Evolutionary conservation across 441 rosid species (phyloP), one percentile per base, ranked within the genome.

Genomic region (Eutrema salsugineum): DNA sequence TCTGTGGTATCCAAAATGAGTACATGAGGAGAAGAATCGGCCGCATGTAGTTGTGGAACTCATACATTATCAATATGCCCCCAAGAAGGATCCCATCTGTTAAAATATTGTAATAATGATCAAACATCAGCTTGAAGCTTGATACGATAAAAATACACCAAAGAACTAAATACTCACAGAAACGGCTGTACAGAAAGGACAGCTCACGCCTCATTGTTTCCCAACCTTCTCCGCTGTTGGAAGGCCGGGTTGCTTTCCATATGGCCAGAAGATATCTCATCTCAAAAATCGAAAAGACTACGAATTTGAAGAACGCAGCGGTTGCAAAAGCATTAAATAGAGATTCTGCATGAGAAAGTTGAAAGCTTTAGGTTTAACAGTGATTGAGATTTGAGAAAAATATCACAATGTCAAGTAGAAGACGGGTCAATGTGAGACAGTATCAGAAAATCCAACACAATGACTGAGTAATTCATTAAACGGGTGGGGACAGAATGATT

Each of bases 181-280:
- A 95, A 72, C 96, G 98, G 81, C 98, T 92, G 78, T 95, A 95
- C 17, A 95, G 84, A 82, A 88, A 96, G 12, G 97, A 92, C 16
- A 95, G 95, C 75, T 95, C 98, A 8, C 94, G 94, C 85, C 98
- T 87, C 98, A 92, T 88, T 66, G 89, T 86, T 73, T 89, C 99
- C 98, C 97, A 95, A 51, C 99, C 99, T 81, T 92, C 99, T 46
- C 99, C 92, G 17, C 81, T 95, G 81, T 83, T 90, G 86, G 85
- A 81, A 67, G 97, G 93, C 74, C 98, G 86, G 64, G 88, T 84
- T 68, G 98, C 98, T 85, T 95, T 95, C 99, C 99, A 95, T 80
- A 92, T 90, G 19, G 97, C 93, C 49, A 95, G 96, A 79, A 95
- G 98, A 85, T 92, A 92, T 80, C 98, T 89, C 98, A 92, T 95